Conservation (phyloP, 1,284 basidiomycete species). For the Entoloma clypeatum region DNA sequence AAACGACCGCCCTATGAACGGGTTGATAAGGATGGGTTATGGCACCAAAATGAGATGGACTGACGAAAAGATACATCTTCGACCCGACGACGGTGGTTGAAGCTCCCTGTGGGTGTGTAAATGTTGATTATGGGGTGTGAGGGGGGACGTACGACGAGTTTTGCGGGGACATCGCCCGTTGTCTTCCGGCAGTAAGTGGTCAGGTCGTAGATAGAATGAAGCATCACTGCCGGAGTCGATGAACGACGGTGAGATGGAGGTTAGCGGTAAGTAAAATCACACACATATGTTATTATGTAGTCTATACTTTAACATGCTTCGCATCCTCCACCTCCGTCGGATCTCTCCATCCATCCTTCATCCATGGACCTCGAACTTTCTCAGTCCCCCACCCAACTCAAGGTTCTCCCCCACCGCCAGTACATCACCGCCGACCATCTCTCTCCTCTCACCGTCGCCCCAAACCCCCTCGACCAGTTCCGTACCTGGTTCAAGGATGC, state of each 20-base stretch:
- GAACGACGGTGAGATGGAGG: conserved; percentile 4
- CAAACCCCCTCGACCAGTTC: conserved; percentile 81
- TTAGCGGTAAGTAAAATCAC: too few relatives aligned
- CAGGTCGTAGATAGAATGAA: conserved; percentile 84
- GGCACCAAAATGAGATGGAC: conserved; percentile 25
- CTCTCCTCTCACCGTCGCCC: conserved; percentile 51
- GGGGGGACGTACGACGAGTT: conserved; percentile 70
- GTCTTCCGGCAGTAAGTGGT: conserved; percentile 83
- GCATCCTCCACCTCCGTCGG: too few relatives aligned
- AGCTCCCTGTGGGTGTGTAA: conserved; percentile 53
- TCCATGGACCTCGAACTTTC: conserved; percentile 37
- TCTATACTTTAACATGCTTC: conserved; percentile 3
- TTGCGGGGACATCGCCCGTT: conserved; percentile 82
- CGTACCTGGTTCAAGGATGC: conserved; percentile 79
- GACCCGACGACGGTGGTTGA: conserved; percentile 82
- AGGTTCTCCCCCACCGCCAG: conserved; percentile 71
- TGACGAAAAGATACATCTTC: conserved; percentile 82
- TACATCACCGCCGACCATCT: conserved; percentile 66
- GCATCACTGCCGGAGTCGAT: conserved; percentile 28
- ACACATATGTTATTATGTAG: neutral
- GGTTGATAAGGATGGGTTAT: conserved; percentile 11
- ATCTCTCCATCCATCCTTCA: neutral
- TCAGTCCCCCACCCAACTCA: conserved; percentile 47
- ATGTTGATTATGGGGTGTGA: neutral
- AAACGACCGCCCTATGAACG: conserved; percentile 72